Conservation (phyloP, 2,329 filamentous ascomycete species). For the Penicillium hesseltinei region DNA sequence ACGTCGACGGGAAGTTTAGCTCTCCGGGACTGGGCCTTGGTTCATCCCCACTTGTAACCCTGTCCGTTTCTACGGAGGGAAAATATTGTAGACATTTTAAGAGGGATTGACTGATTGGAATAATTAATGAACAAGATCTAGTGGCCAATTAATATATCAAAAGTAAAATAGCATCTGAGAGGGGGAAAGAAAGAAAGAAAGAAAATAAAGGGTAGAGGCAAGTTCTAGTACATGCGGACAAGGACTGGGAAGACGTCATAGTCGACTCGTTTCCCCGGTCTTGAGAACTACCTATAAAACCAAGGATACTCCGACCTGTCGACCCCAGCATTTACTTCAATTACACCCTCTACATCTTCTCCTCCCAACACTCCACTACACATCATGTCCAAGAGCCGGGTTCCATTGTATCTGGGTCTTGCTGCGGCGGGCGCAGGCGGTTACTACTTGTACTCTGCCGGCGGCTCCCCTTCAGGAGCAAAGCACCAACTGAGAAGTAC, state of each 20-base stretch:
- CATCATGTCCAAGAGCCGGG: slow-evolving; percentile 38
- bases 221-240: not conserved
- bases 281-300: slow-evolving; percentile 8
- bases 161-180: too few relatives aligned
- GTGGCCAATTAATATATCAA: not conserved
- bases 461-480: slow-evolving; percentile 77
- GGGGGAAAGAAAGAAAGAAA: too few relatives aligned
- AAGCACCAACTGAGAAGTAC: slow-evolving; percentile 82
- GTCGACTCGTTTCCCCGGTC: slow-evolving; percentile 8
- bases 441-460: slow-evolving; percentile 89
- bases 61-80: not conserved
- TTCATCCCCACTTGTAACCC: not conserved
- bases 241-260: slow-evolving; percentile 17
- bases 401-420: slow-evolving; percentile 47
- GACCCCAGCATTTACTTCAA: not conserved
- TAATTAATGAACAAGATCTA: not conserved
- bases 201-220: not conserved
- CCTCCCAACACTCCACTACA: slow-evolving; percentile 1
- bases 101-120: not conserved
- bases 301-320: not conserved
- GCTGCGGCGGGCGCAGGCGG: slow-evolving; percentile 67
- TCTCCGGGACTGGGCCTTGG: slow-evolving; percentile 1
- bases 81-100: not conserved
- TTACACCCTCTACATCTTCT: not conserved
- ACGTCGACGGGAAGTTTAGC: slow-evolving; percentile 22